Base-by-base conservation (phyloP, 1,284 basidiomycete species). In the Gomphus bonarii region DNA sequence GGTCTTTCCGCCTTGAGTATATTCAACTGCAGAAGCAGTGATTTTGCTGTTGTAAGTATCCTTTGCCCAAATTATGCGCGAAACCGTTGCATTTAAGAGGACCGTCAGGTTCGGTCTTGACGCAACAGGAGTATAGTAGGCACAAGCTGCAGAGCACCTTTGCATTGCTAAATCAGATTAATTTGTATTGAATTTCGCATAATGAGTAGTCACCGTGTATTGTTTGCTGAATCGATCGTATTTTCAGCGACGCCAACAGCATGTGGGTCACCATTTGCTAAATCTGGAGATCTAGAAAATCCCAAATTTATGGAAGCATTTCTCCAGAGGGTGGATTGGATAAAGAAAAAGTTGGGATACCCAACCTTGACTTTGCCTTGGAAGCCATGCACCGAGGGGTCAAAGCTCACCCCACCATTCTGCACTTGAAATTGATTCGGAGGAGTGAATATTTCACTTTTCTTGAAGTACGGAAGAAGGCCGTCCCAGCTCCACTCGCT, bases 121-220 rank as follows among this genome's bases (percentile, higher is more conserved):
- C n/a, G 50, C 35, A 48, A 57, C 44, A 11, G 60, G 60, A 20
- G 59, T 60, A 28, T 48, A 60, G 30, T 60, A 60, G 5, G 61
- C 61, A 33, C 60, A 61, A 4, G 55, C 60, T 9, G 60, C 58
- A 14, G 60, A 61, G 50, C 60, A 61, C 33, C 60, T 61, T 16
- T 18, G 40, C 10, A 38, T 11, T 20, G 46, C 14, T 30, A 20
- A 48, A n/a, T 14, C 25, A 28, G 18, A n/a, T n/a, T 3, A 38
- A 9, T n/a, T 22, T 43, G 1, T 25, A 36, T 10, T 9, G n/a
- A 42, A 9, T 42, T 18, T 18, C 6, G 25, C 25, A 25, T 5
- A 8, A 14, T 8, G 11, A 5, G 20, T 28, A 10, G 33, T 28
- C 46, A 61, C 60, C 60, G 50, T 33, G 60, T 61, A 22, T 61